These are phyloP conservation scores for Leishmania tropica DNA, from an alignment of 208 protist genomes.

Conservation along the genomic window DNA sequence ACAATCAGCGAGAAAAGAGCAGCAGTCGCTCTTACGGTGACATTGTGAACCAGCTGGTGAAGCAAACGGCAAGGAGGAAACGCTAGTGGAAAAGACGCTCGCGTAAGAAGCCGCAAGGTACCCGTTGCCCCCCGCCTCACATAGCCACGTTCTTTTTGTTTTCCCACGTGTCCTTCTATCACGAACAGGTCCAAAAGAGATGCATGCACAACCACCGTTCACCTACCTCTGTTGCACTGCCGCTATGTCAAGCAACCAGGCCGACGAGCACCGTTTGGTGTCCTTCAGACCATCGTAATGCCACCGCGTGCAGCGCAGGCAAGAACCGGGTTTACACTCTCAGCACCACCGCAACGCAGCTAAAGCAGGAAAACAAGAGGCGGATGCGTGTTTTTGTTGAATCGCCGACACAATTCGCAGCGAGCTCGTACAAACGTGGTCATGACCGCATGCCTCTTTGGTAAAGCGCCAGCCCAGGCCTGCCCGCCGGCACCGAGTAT, in stretches of 20 bases:
- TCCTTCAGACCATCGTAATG: neutral
- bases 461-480: no score
- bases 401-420: no score
- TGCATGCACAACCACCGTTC: neutral
- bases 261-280: neutral
- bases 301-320: no score
- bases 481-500: no score
- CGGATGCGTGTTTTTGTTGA: no score
- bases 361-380: no score
- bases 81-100: neutral
- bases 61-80: neutral
- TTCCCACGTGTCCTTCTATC: neutral
- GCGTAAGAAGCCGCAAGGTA: neutral
- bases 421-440: no score
- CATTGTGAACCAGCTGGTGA: constrained; percentile 6
- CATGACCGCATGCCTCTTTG: no score
- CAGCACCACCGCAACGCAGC: no score
- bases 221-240: neutral
- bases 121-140: neutral
- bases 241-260: neutral
- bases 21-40: neutral
- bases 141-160: neutral
- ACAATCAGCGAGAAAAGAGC: neutral
- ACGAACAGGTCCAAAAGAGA: neutral
- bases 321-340: no score